phyloP scores from a whole-genome alignment of 345 rosid genomes.

The Camelina laxa region DNA sequence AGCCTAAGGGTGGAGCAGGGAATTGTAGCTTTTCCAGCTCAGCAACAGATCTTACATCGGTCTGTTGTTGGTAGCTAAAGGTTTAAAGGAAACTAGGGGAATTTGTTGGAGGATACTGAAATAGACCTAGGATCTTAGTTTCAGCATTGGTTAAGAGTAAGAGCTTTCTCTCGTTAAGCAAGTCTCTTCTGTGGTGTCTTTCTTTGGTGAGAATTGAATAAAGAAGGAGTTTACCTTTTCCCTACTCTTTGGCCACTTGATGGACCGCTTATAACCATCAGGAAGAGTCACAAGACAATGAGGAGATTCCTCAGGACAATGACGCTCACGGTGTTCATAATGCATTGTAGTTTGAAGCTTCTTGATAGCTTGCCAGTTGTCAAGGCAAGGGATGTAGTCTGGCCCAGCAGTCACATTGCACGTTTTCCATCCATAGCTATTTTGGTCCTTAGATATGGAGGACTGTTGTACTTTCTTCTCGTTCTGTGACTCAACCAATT shows the following conservation, averaged over 20 bases:
- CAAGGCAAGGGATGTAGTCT: slow-evolving; percentile 97
- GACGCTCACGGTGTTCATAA: slow-evolving; percentile 93
- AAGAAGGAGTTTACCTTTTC: slow-evolving; percentile 47
- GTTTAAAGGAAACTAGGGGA: no score
- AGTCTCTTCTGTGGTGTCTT: not conserved
- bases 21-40: not conserved
- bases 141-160: no score
- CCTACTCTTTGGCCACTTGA: slow-evolving; percentile 91
- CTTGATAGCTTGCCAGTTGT: slow-evolving; percentile 73
- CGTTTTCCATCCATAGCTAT: slow-evolving; percentile 62
- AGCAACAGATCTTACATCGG: not conserved
- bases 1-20: no score
- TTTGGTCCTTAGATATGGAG: slow-evolving; percentile 47
- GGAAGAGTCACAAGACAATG: slow-evolving; percentile 84
- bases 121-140: no score
- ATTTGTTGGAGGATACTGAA: no score
- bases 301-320: slow-evolving; percentile 85
- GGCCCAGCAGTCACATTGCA: slow-evolving; percentile 90
- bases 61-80: no score
- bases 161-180: no score
- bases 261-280: slow-evolving; percentile 68
- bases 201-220: not conserved
- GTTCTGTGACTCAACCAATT: slow-evolving; percentile 74
- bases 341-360: slow-evolving; percentile 71
- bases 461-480: slow-evolving; percentile 74